Base-by-base conservation (phyloP, 805 yeast species). In the Nematodospora valgi region DNA sequence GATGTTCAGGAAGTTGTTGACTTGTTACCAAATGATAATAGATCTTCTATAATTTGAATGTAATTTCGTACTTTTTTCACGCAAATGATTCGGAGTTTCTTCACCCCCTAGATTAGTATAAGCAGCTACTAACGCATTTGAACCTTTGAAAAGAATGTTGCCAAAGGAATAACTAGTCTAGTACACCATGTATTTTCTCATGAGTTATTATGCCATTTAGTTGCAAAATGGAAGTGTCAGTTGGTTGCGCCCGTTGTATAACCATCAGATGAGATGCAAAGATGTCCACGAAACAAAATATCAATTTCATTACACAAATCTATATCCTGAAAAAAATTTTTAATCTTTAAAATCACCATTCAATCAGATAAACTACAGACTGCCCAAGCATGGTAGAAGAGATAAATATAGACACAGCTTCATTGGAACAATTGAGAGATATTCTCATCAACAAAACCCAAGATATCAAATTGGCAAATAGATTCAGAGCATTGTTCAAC, bases 401-500 rank as follows among this genome's bases (percentile, higher is more conserved):
- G 30, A 55, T 68, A 29, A 57, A 68, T 45, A 56, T 66, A 29
- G 74, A 67, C 47, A 48, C 48, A 23, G 72, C 72, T 26, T 41
- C 57, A 28, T 58, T 85, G 45, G 91, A 82, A 48, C 76, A 78
- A 50, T 68, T 85, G 41, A 76, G 93, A 62, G 93, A 84, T 48
- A 72, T 83, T 37, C 65, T 85, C 38, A 56, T 76, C 36, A 82
- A 82, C 69, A 73, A 69, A 45, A 49, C 69, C 4, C 95, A 96
- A 3, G 67, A 78, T 11, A 78, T 76, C 14, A 81, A 82, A 38
- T 73, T 93, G 22, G 93, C 96, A 4, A 79, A 75, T 59, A 75
- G 99, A 52, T 93, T 93, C 65, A 76, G 99, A 59, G 98, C 98
- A 5, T 72, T 93, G 23, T 93, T 93, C 72, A 87, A 83, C 63